These are phyloP conservation scores for Aspergillus flavus DNA, from an alignment of 2,329 filamentous ascomycete species.

Conservation along the genomic window DNA sequence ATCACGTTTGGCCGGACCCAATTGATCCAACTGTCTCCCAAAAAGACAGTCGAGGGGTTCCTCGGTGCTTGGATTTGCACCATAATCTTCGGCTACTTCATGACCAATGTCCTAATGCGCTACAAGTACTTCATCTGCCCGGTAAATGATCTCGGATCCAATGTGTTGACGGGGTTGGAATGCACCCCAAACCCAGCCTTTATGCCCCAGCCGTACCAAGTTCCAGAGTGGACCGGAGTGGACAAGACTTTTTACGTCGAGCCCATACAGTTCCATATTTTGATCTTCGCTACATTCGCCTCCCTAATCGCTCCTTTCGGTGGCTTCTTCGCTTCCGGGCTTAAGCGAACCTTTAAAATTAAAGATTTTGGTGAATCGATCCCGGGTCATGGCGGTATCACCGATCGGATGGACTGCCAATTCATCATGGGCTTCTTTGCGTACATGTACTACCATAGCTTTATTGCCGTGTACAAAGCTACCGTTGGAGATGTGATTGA, in stretches of 20 bases:
- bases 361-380: constrained; percentile 99
- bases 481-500: constrained; percentile 87
- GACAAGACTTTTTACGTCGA: constrained; percentile 74
- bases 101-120: constrained; percentile 82
- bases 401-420: constrained; percentile 98
- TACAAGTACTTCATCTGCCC: constrained; percentile 99
- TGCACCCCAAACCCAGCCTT: constrained; percentile 94
- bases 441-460: constrained; percentile 98
- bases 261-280: constrained; percentile 91
- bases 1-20: constrained; percentile 96
- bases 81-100: constrained; percentile 76
- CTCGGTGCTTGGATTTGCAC: constrained; percentile 96
- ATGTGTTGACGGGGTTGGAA: constrained; percentile 84
- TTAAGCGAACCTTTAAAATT: constrained; percentile 99
- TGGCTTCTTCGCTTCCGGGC: constrained; percentile 94
- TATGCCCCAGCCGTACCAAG: constrained; percentile 71
- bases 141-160: constrained; percentile 92
- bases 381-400: constrained; percentile 95
- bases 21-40: constrained; percentile 95
- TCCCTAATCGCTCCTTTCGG: constrained; percentile 97
- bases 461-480: constrained; percentile 86
- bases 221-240: constrained; percentile 72
- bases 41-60: constrained; percentile 99
- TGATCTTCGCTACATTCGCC: constrained; percentile 88
- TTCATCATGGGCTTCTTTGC: constrained; percentile 99